phyloP scores from a whole-genome alignment of 2,329 filamentous ascomycete genomes.

The Scytalidium lignicola region DNA sequence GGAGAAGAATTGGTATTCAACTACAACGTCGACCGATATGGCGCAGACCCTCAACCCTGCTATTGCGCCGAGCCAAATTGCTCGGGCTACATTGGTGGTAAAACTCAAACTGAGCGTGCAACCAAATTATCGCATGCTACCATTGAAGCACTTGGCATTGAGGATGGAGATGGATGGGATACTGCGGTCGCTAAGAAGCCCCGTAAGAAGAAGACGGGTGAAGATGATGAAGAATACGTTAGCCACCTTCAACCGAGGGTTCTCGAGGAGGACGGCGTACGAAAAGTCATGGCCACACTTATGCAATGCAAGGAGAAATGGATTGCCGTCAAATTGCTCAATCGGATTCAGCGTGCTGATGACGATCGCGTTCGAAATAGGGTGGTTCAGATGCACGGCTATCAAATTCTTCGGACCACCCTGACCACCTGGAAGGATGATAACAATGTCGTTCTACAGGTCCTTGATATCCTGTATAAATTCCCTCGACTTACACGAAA shows the following conservation, averaged over 20 bases:
- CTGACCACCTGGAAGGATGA: slow-evolving; percentile 85
- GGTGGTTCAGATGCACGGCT: slow-evolving; percentile 94
- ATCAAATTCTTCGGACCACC: slow-evolving; percentile 86
- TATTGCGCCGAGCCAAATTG: slow-evolving; percentile 95
- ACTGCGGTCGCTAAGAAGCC: slow-evolving; percentile 84
- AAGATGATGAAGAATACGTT: slow-evolving; percentile 94
- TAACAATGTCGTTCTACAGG: slow-evolving; percentile 81
- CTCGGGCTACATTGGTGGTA: slow-evolving; percentile 93
- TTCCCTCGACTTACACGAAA: slow-evolving; percentile 90
- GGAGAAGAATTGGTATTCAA: slow-evolving; percentile 98
- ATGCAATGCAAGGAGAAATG: slow-evolving; percentile 99
- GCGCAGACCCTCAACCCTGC: slow-evolving; percentile 92
- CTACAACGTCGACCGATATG: slow-evolving; percentile 98
- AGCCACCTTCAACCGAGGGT: slow-evolving; percentile 77
- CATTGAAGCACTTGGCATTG: slow-evolving; percentile 93
- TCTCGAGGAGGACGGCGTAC: slow-evolving; percentile 77
- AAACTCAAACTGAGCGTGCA: slow-evolving; percentile 92
- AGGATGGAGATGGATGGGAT: slow-evolving; percentile 89
- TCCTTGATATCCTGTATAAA: slow-evolving; percentile 81
- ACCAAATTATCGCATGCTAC: slow-evolving; percentile 86
- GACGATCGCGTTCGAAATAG: slow-evolving; percentile 83
- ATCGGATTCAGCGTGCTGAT: slow-evolving; percentile 79
- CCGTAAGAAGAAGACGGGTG: slow-evolving; percentile 83
- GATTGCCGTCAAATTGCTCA: slow-evolving; percentile 93
- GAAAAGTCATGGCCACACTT: slow-evolving; percentile 91